phyloP scores from a whole-genome alignment of 2,329 filamentous ascomycete genomes.

The Cadophora sp. region DNA sequence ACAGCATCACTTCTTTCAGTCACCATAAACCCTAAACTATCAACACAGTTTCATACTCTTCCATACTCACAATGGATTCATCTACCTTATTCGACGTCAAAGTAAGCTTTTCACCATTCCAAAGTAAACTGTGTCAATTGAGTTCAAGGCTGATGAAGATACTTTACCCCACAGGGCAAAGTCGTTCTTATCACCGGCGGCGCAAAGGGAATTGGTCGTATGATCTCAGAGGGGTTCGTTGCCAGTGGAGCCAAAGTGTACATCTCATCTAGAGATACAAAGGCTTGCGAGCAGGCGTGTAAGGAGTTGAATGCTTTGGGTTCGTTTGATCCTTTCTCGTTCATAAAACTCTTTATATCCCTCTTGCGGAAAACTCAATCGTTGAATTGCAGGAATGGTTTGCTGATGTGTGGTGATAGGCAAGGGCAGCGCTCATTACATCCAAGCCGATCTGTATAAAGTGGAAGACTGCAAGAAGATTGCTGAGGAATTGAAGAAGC shows the following conservation, averaged over 20 bases:
- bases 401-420: slow-evolving; percentile 38
- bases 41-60: background rate
- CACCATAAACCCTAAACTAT: background rate
- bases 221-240: slow-evolving; percentile 73
- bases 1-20: slow-evolving; percentile 2
- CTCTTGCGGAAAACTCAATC: background rate
- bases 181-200: slow-evolving; percentile 65
- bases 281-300: slow-evolving; percentile 63
- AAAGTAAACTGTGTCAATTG: background rate
- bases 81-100: slow-evolving; percentile 64
- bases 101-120: slow-evolving; percentile 48
- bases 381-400: background rate
- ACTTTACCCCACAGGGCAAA: slow-evolving; percentile 51
- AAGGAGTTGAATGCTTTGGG: slow-evolving; percentile 63
- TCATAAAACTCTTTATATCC: background rate
- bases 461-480: slow-evolving; percentile 65
- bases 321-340: slow-evolving; percentile 32
- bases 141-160: slow-evolving; percentile 2
- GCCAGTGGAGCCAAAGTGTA: slow-evolving; percentile 72
- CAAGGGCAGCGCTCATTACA: slow-evolving; percentile 62
- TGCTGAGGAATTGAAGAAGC: slow-evolving; percentile 60
- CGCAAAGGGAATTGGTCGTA: slow-evolving; percentile 68
- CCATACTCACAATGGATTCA: slow-evolving; percentile 55
- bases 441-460: slow-evolving; percentile 67
- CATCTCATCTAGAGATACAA: slow-evolving; percentile 71